These are phyloP conservation scores for Penicillium bovifimosum DNA, from an alignment of 495 filamentous ascomycete genomes.

Conservation along the genomic window DNA sequence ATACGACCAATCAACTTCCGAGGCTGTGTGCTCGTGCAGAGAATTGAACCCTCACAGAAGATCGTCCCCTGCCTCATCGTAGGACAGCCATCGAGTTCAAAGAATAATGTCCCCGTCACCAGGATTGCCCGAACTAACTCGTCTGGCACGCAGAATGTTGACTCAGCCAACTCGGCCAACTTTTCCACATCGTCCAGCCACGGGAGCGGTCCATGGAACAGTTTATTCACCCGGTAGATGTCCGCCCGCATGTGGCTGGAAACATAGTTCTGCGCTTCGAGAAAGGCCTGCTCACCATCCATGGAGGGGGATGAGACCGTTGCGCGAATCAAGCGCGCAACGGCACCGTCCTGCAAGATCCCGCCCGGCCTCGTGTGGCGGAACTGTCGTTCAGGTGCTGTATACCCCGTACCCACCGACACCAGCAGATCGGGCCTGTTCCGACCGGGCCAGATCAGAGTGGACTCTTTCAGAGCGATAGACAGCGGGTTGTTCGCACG, in stretches of 20 bases:
- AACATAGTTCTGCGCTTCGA: slow-evolving; percentile 1
- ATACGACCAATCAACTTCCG: too few relatives aligned
- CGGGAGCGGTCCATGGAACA: neutral
- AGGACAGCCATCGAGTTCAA: too few relatives aligned
- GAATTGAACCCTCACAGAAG: neutral
- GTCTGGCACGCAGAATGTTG: neutral
- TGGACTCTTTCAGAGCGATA: too few relatives aligned
- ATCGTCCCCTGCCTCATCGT: too few relatives aligned
- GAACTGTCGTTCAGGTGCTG: too few relatives aligned
- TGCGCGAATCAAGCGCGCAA: neutral
- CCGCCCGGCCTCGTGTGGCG: too few relatives aligned
- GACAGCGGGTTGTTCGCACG: slow-evolving; percentile 2
- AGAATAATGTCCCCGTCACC: neutral
- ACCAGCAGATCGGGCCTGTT: slow-evolving; percentile 1
- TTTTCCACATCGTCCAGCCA: neutral
- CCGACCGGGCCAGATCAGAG: too few relatives aligned
- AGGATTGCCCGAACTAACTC: neutral
- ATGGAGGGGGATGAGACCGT: slow-evolving; percentile 1
- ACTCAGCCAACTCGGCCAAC: neutral
- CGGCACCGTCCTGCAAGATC: neutral
- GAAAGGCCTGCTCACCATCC: slow-evolving; percentile 1
- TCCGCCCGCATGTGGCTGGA: neutral
- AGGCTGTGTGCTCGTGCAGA: neutral
- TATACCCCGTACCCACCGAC: neutral
- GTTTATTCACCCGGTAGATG: neutral